Conservation (phyloP, 306 rosid species). For the Leucaena leucocephala region DNA sequence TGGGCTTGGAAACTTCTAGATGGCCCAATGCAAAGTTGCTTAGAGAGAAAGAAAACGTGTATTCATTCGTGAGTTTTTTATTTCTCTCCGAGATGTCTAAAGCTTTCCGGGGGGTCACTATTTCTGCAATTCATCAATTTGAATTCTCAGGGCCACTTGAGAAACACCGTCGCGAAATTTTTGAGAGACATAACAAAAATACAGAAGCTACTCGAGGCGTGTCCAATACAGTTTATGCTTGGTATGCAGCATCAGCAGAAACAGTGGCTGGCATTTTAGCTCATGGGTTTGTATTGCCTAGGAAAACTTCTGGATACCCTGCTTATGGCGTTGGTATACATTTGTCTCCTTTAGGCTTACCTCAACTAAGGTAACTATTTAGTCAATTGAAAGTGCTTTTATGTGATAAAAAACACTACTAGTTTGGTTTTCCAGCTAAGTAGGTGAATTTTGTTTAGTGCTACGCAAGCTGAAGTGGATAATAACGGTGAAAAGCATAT, state of each 20-base stretch:
- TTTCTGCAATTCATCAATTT: constrained; percentile 53
- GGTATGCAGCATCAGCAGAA: constrained; percentile 53
- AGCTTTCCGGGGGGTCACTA: constrained; percentile 32
- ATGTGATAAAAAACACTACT: background rate
- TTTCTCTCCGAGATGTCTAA: constrained; percentile 43
- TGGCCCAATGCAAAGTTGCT: constrained; percentile 51
- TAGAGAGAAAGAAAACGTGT: constrained; percentile 38
- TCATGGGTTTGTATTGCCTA: constrained; percentile 53
- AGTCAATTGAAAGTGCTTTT: background rate
- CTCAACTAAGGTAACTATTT: constrained; percentile 48
- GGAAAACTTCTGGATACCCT: constrained; percentile 29
- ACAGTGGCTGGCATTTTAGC: constrained; percentile 42
- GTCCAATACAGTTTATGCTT: constrained; percentile 56
- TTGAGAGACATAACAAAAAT: constrained; percentile 44
- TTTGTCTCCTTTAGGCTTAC: constrained; percentile 47
- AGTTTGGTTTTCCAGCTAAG: background rate
- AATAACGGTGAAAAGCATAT: constrained; percentile 53
- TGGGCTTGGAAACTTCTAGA: constrained; percentile 12
- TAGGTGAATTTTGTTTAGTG: constrained; percentile 43
- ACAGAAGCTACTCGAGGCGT: constrained; percentile 49
- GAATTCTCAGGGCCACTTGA: constrained; percentile 39
- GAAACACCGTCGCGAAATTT: constrained; percentile 42
- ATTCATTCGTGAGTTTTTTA: constrained; percentile 24
- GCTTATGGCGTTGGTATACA: constrained; percentile 46
- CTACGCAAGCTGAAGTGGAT: constrained; percentile 44